Conservation (phyloP, 768 basidiomycete genomes). For the Hypsizygus marmoreus region DNA sequence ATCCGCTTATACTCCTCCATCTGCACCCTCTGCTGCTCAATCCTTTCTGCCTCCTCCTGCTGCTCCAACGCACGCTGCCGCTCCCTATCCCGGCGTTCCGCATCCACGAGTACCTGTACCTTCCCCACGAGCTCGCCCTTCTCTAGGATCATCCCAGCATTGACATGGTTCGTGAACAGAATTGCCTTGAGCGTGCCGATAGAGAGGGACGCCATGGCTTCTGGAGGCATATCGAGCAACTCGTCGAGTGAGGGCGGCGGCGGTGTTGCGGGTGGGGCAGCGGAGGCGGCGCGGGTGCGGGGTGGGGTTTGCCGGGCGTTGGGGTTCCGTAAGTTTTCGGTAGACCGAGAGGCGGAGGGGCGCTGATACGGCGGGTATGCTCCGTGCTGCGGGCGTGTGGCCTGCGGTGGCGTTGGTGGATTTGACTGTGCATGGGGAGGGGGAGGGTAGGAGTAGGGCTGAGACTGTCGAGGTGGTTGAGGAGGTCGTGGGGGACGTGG, state of each 20-base stretch:
- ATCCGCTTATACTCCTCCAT: slow-evolving; percentile 33
- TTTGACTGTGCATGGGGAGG: slow-evolving; percentile 15
- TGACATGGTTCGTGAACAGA: slow-evolving; percentile 81
- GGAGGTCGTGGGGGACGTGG: slow-evolving; percentile 22
- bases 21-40: slow-evolving; percentile 37
- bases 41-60: slow-evolving; percentile 42
- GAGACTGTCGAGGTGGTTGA: slow-evolving; percentile 23
- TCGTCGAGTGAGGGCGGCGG: slow-evolving; percentile 66
- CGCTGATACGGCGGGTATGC: slow-evolving; percentile 26
- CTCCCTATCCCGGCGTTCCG: slow-evolving; percentile 59
- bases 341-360: slow-evolving; percentile 21
- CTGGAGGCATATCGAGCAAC: slow-evolving; percentile 62
- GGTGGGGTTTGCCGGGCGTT: slow-evolving; percentile 30
- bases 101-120: slow-evolving; percentile 63
- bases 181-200: slow-evolving; percentile 77
- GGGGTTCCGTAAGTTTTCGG: slow-evolving; percentile 18
- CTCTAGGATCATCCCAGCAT: slow-evolving; percentile 78
- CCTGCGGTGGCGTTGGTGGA: slow-evolving; percentile 9
- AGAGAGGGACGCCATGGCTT: slow-evolving; percentile 60
- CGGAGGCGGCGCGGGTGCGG: slow-evolving; percentile 45
- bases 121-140: slow-evolving; percentile 82
- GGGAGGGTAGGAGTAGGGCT: slow-evolving; percentile 23
- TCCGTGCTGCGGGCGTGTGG: slow-evolving; percentile 16
- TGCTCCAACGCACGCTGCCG: slow-evolving; percentile 47
- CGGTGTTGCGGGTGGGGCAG: slow-evolving; percentile 32